A percentile compares a stretch with the other conserved stretches of the same genome.
Evolutionary conservation across 768 basidiomycete species (phyloP).

Genomic region (Pleurotus djamor): DNA sequence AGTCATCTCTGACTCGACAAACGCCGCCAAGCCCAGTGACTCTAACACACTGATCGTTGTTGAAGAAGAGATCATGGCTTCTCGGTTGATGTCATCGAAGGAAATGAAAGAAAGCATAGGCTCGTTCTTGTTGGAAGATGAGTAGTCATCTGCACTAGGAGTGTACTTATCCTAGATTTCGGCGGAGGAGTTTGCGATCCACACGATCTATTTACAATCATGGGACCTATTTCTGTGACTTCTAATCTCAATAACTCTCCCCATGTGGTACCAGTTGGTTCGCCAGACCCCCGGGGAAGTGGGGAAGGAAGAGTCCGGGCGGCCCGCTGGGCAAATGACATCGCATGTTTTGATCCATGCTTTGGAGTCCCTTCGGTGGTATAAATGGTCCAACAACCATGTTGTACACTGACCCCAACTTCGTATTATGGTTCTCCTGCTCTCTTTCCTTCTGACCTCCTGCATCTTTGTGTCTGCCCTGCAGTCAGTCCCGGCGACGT

Average conservation of each 20-base stretch:
- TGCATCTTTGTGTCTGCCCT: not conserved
- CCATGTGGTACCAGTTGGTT: too few species aligned
- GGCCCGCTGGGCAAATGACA: too few species aligned
- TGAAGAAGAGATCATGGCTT: constrained; percentile 22
- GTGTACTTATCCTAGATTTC: too few species aligned
- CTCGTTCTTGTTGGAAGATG: constrained; percentile 34
- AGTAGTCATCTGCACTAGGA: not conserved
- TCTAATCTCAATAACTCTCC: too few species aligned
- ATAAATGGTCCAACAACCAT: not conserved
- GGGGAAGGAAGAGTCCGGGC: too few species aligned
- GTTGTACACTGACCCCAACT: not conserved
- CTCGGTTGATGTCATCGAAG: constrained; percentile 21
- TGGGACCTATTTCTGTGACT: too few species aligned
- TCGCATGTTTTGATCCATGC: too few species aligned
- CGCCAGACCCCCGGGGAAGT: too few species aligned
- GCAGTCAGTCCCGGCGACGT: constrained; percentile 14
- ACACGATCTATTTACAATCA: too few species aligned
- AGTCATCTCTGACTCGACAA: not conserved
- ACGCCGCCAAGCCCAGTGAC: too few species aligned
- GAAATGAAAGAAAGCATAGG: constrained; percentile 36
- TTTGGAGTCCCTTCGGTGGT: not conserved
- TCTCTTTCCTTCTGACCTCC: not conserved
- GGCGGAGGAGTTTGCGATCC: too few species aligned
- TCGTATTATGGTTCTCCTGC: not conserved
- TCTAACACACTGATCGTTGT: too few species aligned